phyloP scores from a whole-genome alignment of 805 yeast species.

The Metschnikowia amazonensis region DNA sequence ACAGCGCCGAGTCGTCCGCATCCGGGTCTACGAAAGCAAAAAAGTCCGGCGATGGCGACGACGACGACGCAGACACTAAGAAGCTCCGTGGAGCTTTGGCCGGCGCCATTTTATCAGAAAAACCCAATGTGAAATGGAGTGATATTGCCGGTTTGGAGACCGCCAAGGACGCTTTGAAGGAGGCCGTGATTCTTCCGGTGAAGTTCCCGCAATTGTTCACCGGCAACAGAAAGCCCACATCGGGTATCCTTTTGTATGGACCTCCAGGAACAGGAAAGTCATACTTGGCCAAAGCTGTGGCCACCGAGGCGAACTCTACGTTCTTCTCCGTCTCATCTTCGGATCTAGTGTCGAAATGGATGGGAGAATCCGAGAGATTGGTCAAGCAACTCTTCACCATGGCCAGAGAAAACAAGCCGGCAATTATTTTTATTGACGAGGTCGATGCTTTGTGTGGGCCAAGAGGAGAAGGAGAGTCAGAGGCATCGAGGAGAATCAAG shows the following conservation, averaged over 20 bases:
- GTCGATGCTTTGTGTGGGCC: constrained; percentile 98
- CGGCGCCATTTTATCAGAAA: constrained; percentile 87
- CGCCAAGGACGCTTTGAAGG: constrained; percentile 95
- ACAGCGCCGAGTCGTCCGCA: constrained; percentile 48
- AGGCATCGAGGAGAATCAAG: constrained; percentile 92
- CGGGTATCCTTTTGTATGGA: constrained; percentile 72
- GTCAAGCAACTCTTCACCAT: constrained; percentile 91
- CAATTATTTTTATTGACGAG: constrained; percentile 95
- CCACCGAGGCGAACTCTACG: constrained; percentile 96
- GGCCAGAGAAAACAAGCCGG: constrained; percentile 96
- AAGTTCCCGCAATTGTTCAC: constrained; percentile 93
- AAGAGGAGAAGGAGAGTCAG: constrained; percentile 96
- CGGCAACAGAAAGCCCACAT: constrained; percentile 89
- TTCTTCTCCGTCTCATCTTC: constrained; percentile 95
- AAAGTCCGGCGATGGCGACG: constrained; percentile 52
- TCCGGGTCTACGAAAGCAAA: constrained; percentile 57
- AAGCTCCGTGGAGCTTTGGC: constrained; percentile 87
- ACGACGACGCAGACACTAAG: constrained; percentile 78
- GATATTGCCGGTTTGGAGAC: constrained; percentile 94
- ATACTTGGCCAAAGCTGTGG: constrained; percentile 94
- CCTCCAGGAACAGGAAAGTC: constrained; percentile 98
- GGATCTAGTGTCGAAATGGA: constrained; percentile 96
- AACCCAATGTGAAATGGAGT: constrained; percentile 89
- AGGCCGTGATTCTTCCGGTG: constrained; percentile 95
- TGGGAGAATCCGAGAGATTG: constrained; percentile 97